Percentiles rank a stretch among this genome's conserved stretches.
phyloP scores from a whole-genome alignment of 805 yeast species.

The Diddensiella santjacobensis region DNA sequence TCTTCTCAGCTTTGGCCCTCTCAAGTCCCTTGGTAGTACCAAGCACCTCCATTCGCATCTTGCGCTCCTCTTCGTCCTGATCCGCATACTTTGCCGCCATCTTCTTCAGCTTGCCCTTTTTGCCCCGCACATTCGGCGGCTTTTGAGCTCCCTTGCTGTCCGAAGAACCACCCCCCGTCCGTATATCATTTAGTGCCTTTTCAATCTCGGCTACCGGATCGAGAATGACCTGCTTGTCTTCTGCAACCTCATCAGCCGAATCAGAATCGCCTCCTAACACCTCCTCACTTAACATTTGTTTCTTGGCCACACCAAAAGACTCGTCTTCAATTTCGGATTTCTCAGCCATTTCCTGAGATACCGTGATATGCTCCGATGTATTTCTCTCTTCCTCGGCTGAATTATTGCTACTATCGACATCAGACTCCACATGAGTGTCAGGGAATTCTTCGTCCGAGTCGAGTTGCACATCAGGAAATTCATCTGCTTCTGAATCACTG shows the following conservation, averaged over 20 bases:
- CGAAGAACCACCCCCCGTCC: conserved; percentile 5
- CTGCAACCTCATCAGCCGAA: conserved; percentile 19
- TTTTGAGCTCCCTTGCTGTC: conserved; percentile 13
- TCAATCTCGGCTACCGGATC: conserved; percentile 15
- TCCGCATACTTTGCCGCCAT: conserved; percentile 79
- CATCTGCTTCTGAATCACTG: conserved; percentile 26
- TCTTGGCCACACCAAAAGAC: conserved; percentile 18
- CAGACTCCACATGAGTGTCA: not conserved
- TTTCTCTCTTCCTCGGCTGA: conserved; percentile 3
- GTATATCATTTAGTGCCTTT: conserved; percentile 27
- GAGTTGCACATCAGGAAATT: conserved; percentile 29
- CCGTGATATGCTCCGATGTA: not conserved
- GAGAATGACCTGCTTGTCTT: not conserved
- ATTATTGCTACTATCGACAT: conserved; percentile 1
- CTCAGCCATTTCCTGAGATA: not conserved
- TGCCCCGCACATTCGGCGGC: conserved; percentile 64
- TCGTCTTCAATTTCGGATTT: conserved; percentile 8
- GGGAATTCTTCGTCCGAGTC: conserved; percentile 18
- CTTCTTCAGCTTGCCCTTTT: conserved; percentile 77
- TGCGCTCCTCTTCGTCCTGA: conserved; percentile 87
- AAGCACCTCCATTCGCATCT: conserved; percentile 68
- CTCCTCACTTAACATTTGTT: conserved; percentile 4
- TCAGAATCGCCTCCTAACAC: conserved; percentile 8
- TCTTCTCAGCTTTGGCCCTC: conserved; percentile 35
- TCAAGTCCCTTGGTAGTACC: conserved; percentile 71